phyloP scores from a whole-genome alignment of 2,329 filamentous ascomycete species.

The Fusarium falciforme region DNA sequence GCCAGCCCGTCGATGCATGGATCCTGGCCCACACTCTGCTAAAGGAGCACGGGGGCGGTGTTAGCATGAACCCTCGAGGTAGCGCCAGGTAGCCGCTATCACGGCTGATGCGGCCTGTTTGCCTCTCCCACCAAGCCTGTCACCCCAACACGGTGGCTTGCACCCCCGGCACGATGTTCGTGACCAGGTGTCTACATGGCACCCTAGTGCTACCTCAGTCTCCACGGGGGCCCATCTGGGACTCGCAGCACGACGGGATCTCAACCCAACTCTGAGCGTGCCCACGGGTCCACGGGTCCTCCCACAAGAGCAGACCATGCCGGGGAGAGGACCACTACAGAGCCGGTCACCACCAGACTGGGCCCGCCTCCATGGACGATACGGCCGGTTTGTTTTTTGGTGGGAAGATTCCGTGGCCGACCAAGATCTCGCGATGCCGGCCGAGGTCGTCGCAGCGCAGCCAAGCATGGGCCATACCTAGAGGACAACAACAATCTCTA shows the following conservation, averaged over 20 bases:
- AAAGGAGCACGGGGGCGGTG: conserved; percentile 51
- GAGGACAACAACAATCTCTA: not conserved
- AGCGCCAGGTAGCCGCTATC: conserved; percentile 40
- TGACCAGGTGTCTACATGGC: conserved; percentile 49
- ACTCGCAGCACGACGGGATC: conserved; percentile 54
- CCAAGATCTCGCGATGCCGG: not conserved
- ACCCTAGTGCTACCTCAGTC: conserved; percentile 51
- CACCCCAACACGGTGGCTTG: not conserved
- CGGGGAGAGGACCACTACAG: conserved; percentile 28
- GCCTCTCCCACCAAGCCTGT: not conserved
- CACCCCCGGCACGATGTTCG: conserved; percentile 17
- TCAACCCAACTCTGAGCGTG: conserved; percentile 52
- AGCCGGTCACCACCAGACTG: conserved; percentile 30
- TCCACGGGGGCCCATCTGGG: conserved; percentile 52
- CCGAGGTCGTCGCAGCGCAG: conserved; percentile 1
- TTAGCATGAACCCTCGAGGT: conserved; percentile 43
- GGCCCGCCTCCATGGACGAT: conserved; percentile 12
- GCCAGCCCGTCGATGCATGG: conserved; percentile 46
- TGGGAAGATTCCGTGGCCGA: conserved; percentile 7
- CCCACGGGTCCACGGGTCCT: conserved; percentile 45
- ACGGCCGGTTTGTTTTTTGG: conserved; percentile 18
- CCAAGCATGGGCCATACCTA: not conserved
- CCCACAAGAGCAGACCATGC: conserved; percentile 40
- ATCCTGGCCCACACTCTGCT: conserved; percentile 41
- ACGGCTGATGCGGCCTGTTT: conserved; percentile 13